Evolutionary conservation across 257 asterid genomes (phyloP), one percentile per base, ranked within the genome.

Genomic region (Nicotiana attenuata): DNA sequence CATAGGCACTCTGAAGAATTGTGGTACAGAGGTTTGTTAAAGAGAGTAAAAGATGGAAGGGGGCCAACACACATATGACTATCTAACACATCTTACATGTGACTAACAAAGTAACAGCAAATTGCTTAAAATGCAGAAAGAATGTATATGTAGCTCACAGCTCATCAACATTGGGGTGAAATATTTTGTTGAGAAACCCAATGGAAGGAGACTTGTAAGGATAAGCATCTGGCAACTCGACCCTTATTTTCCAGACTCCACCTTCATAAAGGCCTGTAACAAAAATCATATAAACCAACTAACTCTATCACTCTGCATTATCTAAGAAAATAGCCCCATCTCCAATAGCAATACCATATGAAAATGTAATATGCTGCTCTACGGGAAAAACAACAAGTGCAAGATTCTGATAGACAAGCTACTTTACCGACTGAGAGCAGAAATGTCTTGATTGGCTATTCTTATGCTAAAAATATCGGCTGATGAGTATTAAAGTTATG

Each of bases 131-230:
- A 60, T 22, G 45, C 52, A 47, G 35, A 53, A 85, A 15, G 22
- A 53, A 73, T 0, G 63, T 24, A 75, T 73, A 24, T 73, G 50
- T 75, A 86, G 81, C 97, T 92, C 84, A 95, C 99, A 90, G 84
- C 85, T 95, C 99, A 87, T 95, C 98, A 45, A 95, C 97, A 85
- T 95, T 95, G 53, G 98, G 99, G 92, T 95, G 99, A 88, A 90
- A 95, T 19, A 95, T 95, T 86, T 92, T 95, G 97, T 95, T 95
- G 80, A 93, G 90, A 76, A 95, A 95, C 14, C 97, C 97, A 53
- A 93, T 92, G 76, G 99, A 95, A 65, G 97, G 99, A 73, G 99
- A 93, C 87, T 93, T 93, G 89, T 93, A 95, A 82, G 98, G 99
- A 85, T 95, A 95, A 82, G 98, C 97, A 88, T 95, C 98, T 5